Evolutionary conservation across 2,329 filamentous ascomycete genomes (phyloP).

Genomic region (Aspergillus sp.): DNA sequence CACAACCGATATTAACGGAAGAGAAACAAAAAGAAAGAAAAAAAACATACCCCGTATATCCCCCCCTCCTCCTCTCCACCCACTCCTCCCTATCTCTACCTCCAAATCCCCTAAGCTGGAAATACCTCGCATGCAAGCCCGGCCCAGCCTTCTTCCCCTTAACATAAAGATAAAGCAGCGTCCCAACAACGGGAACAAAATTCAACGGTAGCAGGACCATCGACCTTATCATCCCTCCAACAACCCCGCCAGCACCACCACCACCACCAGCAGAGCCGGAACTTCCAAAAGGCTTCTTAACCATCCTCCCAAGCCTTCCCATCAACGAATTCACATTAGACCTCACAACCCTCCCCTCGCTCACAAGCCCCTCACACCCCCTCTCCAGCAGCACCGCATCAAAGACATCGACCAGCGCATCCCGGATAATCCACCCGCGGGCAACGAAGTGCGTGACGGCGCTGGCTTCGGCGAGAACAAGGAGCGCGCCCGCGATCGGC

Average conservation of each 20-base stretch:
- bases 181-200: conserved; percentile 87
- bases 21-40: neutral
- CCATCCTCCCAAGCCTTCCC: conserved; percentile 56
- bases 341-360: conserved; percentile 54
- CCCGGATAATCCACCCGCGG: conserved; percentile 74
- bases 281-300: conserved; percentile 51
- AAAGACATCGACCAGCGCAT: conserved; percentile 84
- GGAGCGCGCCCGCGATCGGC: conserved; percentile 59
- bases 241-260: conserved; percentile 45
- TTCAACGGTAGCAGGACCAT: conserved; percentile 87
- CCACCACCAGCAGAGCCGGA: conserved; percentile 13
- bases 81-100: conserved; percentile 64
- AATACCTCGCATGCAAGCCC: conserved; percentile 66
- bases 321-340: conserved; percentile 28
- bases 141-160: conserved; percentile 64
- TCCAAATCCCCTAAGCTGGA: conserved; percentile 85
- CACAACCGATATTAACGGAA: neutral
- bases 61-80: conserved; percentile 67
- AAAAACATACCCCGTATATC: conserved; percentile 73
- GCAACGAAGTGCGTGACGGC: conserved; percentile 54
- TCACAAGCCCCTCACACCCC: conserved; percentile 63
- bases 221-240: conserved; percentile 66
- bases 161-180: conserved; percentile 72
- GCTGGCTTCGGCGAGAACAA: conserved; percentile 59
- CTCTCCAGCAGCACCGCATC: conserved; percentile 66